phyloP scores from a whole-genome alignment of 306 rosid genomes.

The Echinosophora koreensis region DNA sequence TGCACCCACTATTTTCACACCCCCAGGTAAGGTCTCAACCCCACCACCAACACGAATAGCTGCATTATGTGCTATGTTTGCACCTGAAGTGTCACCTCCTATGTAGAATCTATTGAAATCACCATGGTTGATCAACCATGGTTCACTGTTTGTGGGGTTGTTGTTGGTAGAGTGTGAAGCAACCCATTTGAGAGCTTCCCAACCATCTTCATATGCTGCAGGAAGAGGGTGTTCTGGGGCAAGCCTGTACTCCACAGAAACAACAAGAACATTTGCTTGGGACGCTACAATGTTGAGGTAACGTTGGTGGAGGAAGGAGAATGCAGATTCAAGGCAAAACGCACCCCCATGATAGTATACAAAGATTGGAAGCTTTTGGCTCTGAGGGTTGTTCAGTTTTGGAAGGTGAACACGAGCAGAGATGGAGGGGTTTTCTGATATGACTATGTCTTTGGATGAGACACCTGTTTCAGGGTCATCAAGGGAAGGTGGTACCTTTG shows the following conservation, averaged over 20 bases:
- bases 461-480: slow-evolving; percentile 57
- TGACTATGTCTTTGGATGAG: slow-evolving; percentile 65
- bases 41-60: slow-evolving; percentile 52
- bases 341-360: slow-evolving; percentile 75
- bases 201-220: slow-evolving; percentile 59
- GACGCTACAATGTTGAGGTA: slow-evolving; percentile 58
- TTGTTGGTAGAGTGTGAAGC: slow-evolving; percentile 29
- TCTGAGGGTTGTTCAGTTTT: slow-evolving; percentile 1
- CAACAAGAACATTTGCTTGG: slow-evolving; percentile 52
- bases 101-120: slow-evolving; percentile 51
- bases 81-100: slow-evolving; percentile 61
- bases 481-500: slow-evolving; percentile 48
- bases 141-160: slow-evolving; percentile 30
- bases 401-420: slow-evolving; percentile 62
- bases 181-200: slow-evolving; percentile 64
- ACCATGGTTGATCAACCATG: slow-evolving; percentile 61
- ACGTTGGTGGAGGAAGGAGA: slow-evolving; percentile 62
- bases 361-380: slow-evolving; percentile 57
- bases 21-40: slow-evolving; percentile 43
- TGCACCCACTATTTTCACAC: slow-evolving; percentile 44
- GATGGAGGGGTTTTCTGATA: slow-evolving; percentile 57
- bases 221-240: slow-evolving; percentile 69
- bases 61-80: slow-evolving; percentile 47
- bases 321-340: slow-evolving; percentile 64
- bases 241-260: slow-evolving; percentile 65